These are phyloP conservation scores for Cordyceps fumosorosea DNA, from an alignment of 2,329 filamentous ascomycete genomes.

Conservation along the genomic window DNA sequence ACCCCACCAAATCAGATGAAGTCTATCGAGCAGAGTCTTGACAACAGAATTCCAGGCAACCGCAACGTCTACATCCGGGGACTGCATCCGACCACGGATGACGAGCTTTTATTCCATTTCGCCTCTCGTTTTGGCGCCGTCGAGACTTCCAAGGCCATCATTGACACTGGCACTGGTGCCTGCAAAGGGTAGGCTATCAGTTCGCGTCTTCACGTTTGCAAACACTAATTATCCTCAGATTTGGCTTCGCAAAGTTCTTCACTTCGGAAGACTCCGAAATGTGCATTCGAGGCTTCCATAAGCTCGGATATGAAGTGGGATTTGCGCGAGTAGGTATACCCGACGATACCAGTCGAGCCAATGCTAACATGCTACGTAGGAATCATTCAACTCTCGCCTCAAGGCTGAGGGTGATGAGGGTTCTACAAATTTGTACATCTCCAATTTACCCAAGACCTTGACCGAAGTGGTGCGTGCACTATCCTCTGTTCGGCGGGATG, in stretches of 20 bases:
- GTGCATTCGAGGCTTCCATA: conserved; percentile 92
- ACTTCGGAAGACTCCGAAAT: conserved; percentile 84
- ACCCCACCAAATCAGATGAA: conserved; percentile 80
- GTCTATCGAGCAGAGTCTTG: conserved; percentile 86
- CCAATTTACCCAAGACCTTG: conserved; percentile 87
- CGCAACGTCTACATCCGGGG: conserved; percentile 98
- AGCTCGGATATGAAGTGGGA: conserved; percentile 92
- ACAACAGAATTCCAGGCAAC: conserved; percentile 85
- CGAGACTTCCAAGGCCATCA: conserved; percentile 96
- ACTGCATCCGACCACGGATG: conserved; percentile 89
- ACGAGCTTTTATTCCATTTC: conserved; percentile 78
- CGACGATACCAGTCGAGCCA: conserved; percentile 1
- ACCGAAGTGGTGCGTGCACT: conserved; percentile 65
- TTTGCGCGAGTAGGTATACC: conserved; percentile 70
- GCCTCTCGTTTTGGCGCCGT: conserved; percentile 86
- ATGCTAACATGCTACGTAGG: conserved; percentile 43
- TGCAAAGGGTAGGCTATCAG: conserved; percentile 76
- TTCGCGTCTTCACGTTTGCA: conserved; percentile 3
- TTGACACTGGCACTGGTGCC: conserved; percentile 84
- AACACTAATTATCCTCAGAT: conserved; percentile 49
- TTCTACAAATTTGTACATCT: conserved; percentile 97
- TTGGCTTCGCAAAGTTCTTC: conserved; percentile 94
- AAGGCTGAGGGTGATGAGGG: conserved; percentile 87
- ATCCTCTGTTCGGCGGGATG: neutral
- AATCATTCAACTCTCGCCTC: conserved; percentile 96